Evolutionary conservation across 805 yeast species (phyloP).

Genomic region (Zygosaccharomyces bisporus): DNA sequence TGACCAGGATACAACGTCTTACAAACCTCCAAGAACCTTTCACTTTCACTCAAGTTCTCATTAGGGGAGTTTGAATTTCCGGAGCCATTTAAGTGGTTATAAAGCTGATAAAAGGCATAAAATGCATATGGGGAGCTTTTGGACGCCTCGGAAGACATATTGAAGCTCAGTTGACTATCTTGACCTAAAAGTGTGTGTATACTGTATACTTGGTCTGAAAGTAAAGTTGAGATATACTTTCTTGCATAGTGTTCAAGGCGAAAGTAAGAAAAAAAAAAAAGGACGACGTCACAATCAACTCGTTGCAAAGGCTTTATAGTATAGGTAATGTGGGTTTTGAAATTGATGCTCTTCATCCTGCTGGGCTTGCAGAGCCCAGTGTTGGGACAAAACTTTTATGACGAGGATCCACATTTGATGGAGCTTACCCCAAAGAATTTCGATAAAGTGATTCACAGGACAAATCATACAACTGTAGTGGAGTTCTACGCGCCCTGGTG

Average conservation of each 20-base stretch:
- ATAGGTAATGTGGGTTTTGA: conserved; percentile 7
- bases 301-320: background rate
- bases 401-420: conserved; percentile 40
- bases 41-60: background rate
- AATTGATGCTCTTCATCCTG: conserved; percentile 4
- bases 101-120: conserved; percentile 34
- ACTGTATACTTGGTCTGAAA: no score
- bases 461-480: conserved; percentile 77
- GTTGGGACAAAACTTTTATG: conserved; percentile 32
- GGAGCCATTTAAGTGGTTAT: conserved; percentile 16
- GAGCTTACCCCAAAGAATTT: conserved; percentile 59
- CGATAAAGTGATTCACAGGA: conserved; percentile 56
- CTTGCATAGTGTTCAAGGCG: no score
- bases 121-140: conserved; percentile 32
- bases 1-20: conserved; percentile 18
- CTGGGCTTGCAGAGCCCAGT: conserved; percentile 8
- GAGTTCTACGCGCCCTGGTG: conserved; percentile 99
- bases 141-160: conserved; percentile 8
- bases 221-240: no score
- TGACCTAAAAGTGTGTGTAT: no score
- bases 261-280: no score
- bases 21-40: conserved; percentile 18
- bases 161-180: no score
- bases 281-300: no score
- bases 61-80: conserved; percentile 3